Percentiles rank a stretch among this genome's conserved stretches.
Conservation (phyloP, 2,329 filamentous ascomycete genomes). For the Exophiala alcalophila region DNA sequence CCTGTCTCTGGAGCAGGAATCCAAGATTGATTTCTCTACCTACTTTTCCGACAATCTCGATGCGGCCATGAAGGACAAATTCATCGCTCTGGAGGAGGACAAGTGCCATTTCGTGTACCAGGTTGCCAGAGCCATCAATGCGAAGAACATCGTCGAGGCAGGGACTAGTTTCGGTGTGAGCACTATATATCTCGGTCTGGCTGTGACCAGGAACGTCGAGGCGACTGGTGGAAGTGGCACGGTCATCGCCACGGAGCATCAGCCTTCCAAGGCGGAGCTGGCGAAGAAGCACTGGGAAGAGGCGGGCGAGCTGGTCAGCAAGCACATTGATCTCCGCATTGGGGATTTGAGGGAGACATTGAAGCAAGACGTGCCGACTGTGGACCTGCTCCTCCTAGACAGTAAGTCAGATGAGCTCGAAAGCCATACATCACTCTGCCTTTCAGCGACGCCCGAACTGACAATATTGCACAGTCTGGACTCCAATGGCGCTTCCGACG, state of each 20-base stretch:
- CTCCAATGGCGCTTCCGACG: slow-evolving; percentile 39
- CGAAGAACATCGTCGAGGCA: slow-evolving; percentile 40
- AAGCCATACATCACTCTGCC: background rate
- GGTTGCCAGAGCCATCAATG: slow-evolving; percentile 34
- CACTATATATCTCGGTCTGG: slow-evolving; percentile 45
- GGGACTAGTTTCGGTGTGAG: slow-evolving; percentile 45
- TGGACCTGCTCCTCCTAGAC: slow-evolving; percentile 40
- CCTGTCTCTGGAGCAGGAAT: slow-evolving; percentile 12
- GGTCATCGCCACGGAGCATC: slow-evolving; percentile 43
- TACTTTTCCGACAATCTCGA: slow-evolving; percentile 17
- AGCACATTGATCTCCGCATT: slow-evolving; percentile 39
- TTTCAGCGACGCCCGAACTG: background rate
- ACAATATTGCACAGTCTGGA: slow-evolving; percentile 37
- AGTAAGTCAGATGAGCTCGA: slow-evolving; percentile 29
- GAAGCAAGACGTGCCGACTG: slow-evolving; percentile 28
- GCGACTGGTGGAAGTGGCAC: slow-evolving; percentile 30
- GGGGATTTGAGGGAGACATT: slow-evolving; percentile 44
- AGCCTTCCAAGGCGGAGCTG: slow-evolving; percentile 34
- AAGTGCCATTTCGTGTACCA: slow-evolving; percentile 42
- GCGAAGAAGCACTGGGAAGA: slow-evolving; percentile 39
- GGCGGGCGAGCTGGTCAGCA: slow-evolving; percentile 34
- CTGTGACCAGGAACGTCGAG: slow-evolving; percentile 30
- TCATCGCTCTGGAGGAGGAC: slow-evolving; percentile 43
- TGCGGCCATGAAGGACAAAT: slow-evolving; percentile 36
- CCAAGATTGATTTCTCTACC: background rate